A percentile compares a stretch with the other conserved stretches of the same genome.
These are phyloP conservation scores for Dioscorea cayenensis DNA, from an alignment of 116 monocot genomes.

Conservation along the genomic window DNA sequence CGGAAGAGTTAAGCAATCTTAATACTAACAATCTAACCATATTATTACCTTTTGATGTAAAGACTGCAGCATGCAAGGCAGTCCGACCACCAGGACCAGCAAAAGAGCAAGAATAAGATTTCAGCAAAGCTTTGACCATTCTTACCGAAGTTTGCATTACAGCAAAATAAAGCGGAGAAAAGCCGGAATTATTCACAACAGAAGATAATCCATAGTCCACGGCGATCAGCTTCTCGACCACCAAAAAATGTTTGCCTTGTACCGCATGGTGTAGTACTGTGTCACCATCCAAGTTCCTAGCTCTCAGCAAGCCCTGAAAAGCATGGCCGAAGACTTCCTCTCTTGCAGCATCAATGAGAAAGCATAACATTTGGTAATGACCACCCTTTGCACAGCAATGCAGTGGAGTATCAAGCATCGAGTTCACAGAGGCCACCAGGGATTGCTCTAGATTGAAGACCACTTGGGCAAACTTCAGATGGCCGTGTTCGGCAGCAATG, in stretches of 20 bases:
- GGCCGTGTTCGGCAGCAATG: too few species aligned
- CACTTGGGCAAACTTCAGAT: background rate
- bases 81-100: background rate
- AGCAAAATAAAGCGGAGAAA: constrained; percentile 1
- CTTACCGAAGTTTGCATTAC: background rate
- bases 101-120: background rate
- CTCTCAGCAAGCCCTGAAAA: background rate
- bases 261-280: background rate
- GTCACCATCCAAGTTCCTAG: background rate
- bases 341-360: background rate
- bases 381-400: constrained; percentile 29
- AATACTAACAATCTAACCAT: background rate
- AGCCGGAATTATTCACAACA: background rate
- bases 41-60: background rate
- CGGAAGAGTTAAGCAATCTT: background rate
- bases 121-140: background rate
- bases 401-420: constrained; percentile 24
- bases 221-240: background rate
- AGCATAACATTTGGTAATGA: background rate
- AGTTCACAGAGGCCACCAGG: constrained; percentile 6
- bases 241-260: background rate
- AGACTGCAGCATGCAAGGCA: constrained; percentile 1
- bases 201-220: background rate
- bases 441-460: background rate
- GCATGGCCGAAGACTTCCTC: background rate